Base-by-base conservation (phyloP, 768 basidiomycete species). In the Russula compacta region DNA sequence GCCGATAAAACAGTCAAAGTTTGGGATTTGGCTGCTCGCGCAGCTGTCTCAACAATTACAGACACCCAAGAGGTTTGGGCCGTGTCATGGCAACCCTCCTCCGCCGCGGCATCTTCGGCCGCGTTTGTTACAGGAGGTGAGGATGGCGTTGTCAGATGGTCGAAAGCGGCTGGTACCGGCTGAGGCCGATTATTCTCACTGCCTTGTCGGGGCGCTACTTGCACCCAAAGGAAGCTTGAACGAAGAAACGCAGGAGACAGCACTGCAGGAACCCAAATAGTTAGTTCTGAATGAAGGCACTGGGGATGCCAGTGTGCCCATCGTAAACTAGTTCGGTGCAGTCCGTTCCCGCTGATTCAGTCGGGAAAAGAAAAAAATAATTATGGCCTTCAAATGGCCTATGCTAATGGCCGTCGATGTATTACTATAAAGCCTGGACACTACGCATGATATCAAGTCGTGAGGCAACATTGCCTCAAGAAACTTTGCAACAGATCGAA, bases 1-100 rank as follows among this genome's bases (percentile, higher is more conserved):
- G 86, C 89, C 11, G 92, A 94, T 72, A 89, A 87, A 72, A 86
- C 83, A 1, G 83, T 91, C 64, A 92, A 91, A 68, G 83, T 93
- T 8, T 94, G 92, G 92, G 92, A 94, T 67, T 79, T 92, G 55
- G 81, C 78, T 3, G 81, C 88, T 6, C 83, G 89, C 6, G 76
- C 84, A 1, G 82, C 83, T 11, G 89, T 92, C 19, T 88, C 85
- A 21, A 92, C 89, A 0, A 77, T 87, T 6, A 83, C 87, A 69
- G 89, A 92, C 56, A 81, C 81, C 1, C 86, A 86, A 21, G 89
- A 92, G 67, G 87, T 93, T 1, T 93, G 91, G 91, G 78, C 82
- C 14, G 87, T 92, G 2, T 83, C 86, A 6, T 92, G 91, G 90
- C 76, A 84, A 40, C 88, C 87, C 6, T 81, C 81, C 17, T 73